Evolutionary conservation across 208 protist species (phyloP).

Genomic region (Trypanosoma mega): DNA sequence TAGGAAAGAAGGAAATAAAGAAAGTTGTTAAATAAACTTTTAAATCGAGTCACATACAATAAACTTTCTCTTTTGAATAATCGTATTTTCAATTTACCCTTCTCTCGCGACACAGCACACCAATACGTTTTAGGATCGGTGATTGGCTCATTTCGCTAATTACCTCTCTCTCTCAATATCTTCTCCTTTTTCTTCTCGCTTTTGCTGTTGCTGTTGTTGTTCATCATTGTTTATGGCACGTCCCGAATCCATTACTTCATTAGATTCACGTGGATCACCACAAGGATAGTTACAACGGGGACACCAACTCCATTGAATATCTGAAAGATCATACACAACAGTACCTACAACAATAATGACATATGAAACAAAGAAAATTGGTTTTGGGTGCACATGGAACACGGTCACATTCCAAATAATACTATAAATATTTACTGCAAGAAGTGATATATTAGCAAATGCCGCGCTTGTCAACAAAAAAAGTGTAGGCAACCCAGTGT

Average conservation of each 20-base stretch:
- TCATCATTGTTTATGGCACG: neutral
- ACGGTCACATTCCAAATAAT: constrained; percentile 86
- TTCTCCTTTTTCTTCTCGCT: neutral
- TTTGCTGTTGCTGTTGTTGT: neutral
- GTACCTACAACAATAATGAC: constrained; percentile 70
- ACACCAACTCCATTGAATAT: constrained; percentile 53
- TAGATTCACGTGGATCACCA: constrained; percentile 23
- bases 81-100: no score
- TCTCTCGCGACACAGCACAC: no score
- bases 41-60: no score
- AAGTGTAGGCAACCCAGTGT: constrained; percentile 69
- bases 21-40: no score
- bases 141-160: no score
- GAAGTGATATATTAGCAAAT: constrained; percentile 82
- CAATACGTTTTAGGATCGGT: no score
- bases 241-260: neutral
- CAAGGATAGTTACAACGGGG: constrained; percentile 64
- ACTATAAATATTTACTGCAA: constrained; percentile 67
- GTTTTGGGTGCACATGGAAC: constrained; percentile 73
- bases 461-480: constrained; percentile 75
- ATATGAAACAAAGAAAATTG: constrained; percentile 68
- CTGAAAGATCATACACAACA: constrained; percentile 68
- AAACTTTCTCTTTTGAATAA: no score
- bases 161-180: no score
- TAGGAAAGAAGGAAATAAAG: no score